Percentiles rank a stretch among this genome's conserved stretches.
These are phyloP conservation scores for Boletus sensibilis DNA, from an alignment of 768 basidiomycete species.

Conservation along the genomic window DNA sequence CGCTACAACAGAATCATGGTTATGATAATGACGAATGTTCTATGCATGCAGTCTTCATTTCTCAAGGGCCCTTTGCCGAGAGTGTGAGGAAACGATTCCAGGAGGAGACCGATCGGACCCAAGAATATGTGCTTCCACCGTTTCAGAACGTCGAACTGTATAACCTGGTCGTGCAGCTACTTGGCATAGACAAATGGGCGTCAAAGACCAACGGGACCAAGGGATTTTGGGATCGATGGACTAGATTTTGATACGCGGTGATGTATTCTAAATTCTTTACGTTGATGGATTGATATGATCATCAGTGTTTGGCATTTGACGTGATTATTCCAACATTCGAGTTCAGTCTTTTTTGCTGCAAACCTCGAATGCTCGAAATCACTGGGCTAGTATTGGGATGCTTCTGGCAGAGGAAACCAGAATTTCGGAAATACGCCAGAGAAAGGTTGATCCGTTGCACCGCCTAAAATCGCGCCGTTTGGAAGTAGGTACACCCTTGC, in stretches of 20 bases:
- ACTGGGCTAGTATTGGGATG: too few relatives aligned
- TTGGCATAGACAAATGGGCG: conserved; percentile 55
- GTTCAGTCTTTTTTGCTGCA: neutral
- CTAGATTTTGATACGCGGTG: neutral
- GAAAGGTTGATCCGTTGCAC: neutral
- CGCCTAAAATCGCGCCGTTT: neutral
- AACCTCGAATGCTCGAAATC: neutral
- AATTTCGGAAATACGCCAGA: neutral
- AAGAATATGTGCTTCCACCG: conserved; percentile 60
- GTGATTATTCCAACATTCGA: neutral
- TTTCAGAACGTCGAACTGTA: conserved; percentile 86
- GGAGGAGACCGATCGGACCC: conserved; percentile 29
- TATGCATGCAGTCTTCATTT: conserved; percentile 89
- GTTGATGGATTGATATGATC: neutral
- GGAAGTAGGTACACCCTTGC: neutral
- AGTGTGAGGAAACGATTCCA: neutral
- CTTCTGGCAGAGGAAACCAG: neutral
- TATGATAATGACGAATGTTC: conserved; percentile 74
- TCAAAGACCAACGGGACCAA: conserved; percentile 72
- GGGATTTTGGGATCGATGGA: conserved; percentile 76
- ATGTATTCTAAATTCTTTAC: neutral
- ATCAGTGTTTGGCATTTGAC: neutral
- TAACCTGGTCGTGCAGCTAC: conserved; percentile 69
- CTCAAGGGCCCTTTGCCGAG: conserved; percentile 77
- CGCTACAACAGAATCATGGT: conserved; percentile 66